A percentile compares a stretch with the other conserved stretches of the same genome.
Conservation (phyloP, 2,329 filamentous ascomycete genomes). For the Phaeosphaeria sp. region DNA sequence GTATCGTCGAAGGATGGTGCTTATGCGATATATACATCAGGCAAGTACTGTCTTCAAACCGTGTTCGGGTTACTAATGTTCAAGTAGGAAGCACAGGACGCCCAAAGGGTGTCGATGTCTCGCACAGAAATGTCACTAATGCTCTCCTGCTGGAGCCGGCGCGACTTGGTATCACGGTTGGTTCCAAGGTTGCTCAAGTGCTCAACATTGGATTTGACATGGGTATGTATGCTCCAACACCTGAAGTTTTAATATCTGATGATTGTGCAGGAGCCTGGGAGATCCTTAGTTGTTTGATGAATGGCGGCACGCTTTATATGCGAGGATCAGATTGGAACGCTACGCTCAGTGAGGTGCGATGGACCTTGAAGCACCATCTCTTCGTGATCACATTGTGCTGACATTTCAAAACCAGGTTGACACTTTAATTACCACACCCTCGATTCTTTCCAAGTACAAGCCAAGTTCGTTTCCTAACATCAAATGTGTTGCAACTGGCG, state of each 20-base stretch:
- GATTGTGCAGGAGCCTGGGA: conserved; percentile 63
- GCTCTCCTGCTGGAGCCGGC: conserved; percentile 60
- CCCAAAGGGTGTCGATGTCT: conserved; percentile 66
- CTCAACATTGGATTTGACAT: conserved; percentile 68
- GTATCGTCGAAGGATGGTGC: conserved; percentile 33
- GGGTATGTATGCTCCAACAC: conserved; percentile 52
- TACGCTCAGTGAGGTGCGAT: conserved; percentile 53
- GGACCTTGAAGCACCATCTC: not conserved
- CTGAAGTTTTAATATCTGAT: not conserved
- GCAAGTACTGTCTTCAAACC: conserved; percentile 11
- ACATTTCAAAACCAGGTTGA: conserved; percentile 50
- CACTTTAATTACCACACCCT: conserved; percentile 63
- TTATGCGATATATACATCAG: conserved; percentile 61
- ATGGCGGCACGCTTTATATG: conserved; percentile 63
- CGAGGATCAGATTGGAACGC: conserved; percentile 59
- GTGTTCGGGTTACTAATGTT: not conserved
- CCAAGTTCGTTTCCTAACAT: conserved; percentile 59
- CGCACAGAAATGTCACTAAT: conserved; percentile 63
- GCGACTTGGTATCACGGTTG: conserved; percentile 57
- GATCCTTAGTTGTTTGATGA: conserved; percentile 63
- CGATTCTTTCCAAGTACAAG: conserved; percentile 59
- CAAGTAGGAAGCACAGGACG: conserved; percentile 58
- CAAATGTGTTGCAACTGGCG: conserved; percentile 61
- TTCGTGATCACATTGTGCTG: not conserved
- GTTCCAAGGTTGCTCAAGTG: conserved; percentile 62